Conservation (phyloP, 31 red algal genomes). For the Odonthalia washingtoniensis region DNA sequence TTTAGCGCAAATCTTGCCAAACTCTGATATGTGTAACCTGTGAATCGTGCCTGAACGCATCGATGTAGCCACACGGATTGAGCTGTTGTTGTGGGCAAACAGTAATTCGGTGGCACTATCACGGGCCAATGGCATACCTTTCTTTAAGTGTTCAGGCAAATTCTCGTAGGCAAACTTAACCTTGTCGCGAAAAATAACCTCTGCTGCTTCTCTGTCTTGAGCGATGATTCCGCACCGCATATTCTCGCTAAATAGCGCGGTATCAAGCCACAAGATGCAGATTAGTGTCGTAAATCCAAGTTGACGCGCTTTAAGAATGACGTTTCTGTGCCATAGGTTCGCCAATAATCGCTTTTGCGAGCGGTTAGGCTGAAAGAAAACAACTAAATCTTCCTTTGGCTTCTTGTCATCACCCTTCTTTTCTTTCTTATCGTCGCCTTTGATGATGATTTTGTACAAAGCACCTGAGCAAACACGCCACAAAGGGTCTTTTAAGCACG, state of each 20-base stretch:
- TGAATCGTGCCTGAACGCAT: slow-evolving; percentile 14
- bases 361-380: too few species aligned
- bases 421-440: too few species aligned
- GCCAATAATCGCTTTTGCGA: too few species aligned
- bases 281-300: slow-evolving; percentile 34
- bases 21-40: slow-evolving; percentile 9
- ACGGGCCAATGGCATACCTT: neutral
- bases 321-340: neutral
- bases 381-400: too few species aligned
- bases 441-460: too few species aligned
- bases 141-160: neutral
- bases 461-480: too few species aligned
- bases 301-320: slow-evolving; percentile 29
- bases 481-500: too few species aligned
- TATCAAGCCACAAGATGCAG: slow-evolving; percentile 3
- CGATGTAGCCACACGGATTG: neutral
- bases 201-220: neutral
- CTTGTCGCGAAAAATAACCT: slow-evolving; percentile 9
- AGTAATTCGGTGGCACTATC: slow-evolving; percentile 1
- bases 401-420: too few species aligned
- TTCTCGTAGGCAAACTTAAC: slow-evolving; percentile 20
- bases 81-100: neutral
- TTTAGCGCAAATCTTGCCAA: slow-evolving; percentile 22
- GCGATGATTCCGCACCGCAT: slow-evolving; percentile 2
- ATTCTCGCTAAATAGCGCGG: neutral